Conservation (phyloP, 2,329 filamentous ascomycete genomes). For the Calonectria honghensis region DNA sequence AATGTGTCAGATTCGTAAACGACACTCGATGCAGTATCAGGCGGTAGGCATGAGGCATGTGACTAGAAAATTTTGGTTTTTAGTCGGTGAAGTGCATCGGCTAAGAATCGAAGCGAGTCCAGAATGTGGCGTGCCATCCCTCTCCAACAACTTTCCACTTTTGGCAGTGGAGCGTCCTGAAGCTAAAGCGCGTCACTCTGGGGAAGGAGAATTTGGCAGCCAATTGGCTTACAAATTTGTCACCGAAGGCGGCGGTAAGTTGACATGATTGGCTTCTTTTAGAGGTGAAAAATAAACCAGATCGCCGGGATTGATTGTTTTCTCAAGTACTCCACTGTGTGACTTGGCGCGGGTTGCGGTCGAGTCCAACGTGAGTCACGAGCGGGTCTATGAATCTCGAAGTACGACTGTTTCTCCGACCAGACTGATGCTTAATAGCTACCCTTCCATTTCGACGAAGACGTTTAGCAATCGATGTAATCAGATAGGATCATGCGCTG, state of each 20-base stretch:
- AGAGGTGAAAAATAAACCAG: background rate
- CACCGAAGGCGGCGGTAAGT: background rate
- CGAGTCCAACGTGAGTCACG: background rate
- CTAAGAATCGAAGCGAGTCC: background rate
- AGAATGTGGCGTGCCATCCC: background rate
- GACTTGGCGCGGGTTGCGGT: background rate
- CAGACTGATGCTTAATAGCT: too few relatives aligned
- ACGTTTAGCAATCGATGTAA: too few relatives aligned
- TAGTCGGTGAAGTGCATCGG: background rate
- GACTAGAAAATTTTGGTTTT: background rate
- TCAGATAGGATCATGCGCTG: too few relatives aligned
- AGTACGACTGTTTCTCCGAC: background rate
- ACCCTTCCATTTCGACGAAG: too few relatives aligned
- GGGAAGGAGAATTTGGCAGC: background rate
- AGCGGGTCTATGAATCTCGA: background rate
- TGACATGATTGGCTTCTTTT: background rate
- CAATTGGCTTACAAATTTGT: background rate
- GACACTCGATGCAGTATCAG: too few relatives aligned
- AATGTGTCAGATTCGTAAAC: background rate
- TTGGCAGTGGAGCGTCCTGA: background rate
- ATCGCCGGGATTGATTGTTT: background rate
- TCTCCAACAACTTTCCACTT: conserved; percentile 20
- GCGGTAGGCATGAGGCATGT: background rate
- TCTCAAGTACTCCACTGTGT: background rate
- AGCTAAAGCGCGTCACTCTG: background rate